Evolutionary conservation across 1,284 basidiomycete species (phyloP), one percentile per base, ranked within the genome.

Genomic region (Fomitiporia mediterranea): DNA sequence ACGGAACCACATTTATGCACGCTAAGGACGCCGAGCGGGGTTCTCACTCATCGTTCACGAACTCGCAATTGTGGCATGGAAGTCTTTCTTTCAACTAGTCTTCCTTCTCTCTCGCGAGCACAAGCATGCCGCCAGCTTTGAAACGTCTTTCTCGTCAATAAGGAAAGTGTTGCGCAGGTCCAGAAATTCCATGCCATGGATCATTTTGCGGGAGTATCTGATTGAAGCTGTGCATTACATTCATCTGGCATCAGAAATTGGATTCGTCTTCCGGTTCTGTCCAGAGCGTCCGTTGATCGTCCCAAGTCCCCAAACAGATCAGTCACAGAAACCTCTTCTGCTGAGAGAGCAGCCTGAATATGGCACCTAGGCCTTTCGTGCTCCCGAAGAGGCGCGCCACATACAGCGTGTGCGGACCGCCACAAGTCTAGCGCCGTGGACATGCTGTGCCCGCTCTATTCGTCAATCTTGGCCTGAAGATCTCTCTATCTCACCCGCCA

Each of bases 371-470:
- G 39, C 39, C 39, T 21, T 6, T 15, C 39, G 19, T 40, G 19
- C 15, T 21, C 11, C 19, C 39, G 39, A 40, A 15, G 4, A 40
- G 9, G 9, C 9, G 15, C 4, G 6, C 5, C 8, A 21, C 11
- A n/a, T 15, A 6, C 39, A 5, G 39, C 15, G 19, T 40, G 19
- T 5, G 19, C 19, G 11, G 39, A 40, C 6, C 6, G 11, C 19
- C 39, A 40, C 32, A 34, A 13, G 6, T 34, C 32, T 13, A 6
- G 32, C 13, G 7, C 32, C 7, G 17, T n/a, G 27, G 17, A 35
- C 2, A 49, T 49, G 47, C 47, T 49, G 47, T 49, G 47, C 47
- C 17, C 19, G 47, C 30, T 27, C 35, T 49, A 37, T 49, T 37
- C 47, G 30, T 38, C 47, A 35, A 49, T 49, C 47, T 46, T 30